Evolutionary conservation across 495 filamentous ascomycete genomes (phyloP).

Genomic region (Apodospora peruviana): DNA sequence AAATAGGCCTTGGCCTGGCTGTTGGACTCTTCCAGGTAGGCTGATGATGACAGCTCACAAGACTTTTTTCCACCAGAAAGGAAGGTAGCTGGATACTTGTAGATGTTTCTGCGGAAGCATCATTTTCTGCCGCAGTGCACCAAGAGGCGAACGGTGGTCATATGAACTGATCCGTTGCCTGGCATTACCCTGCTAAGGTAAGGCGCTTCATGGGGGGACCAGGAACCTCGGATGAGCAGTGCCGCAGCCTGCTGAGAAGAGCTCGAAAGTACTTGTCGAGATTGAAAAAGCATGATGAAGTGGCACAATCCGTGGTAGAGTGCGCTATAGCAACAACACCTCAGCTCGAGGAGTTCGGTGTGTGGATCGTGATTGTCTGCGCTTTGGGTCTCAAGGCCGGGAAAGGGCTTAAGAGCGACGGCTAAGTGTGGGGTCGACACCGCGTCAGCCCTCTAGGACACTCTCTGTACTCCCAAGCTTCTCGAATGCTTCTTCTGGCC

Average conservation of each 20-base stretch:
- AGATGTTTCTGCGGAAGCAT: background rate
- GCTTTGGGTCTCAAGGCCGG: no score
- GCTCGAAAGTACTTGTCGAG: slow-evolving; percentile 6
- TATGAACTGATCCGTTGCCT: no score
- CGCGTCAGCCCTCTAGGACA: no score
- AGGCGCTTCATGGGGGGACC: no score
- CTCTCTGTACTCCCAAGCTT: slow-evolving; percentile 6
- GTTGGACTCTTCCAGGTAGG: background rate
- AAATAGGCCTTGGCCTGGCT: slow-evolving; percentile 18
- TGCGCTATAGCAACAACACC: no score
- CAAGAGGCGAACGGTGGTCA: slow-evolving; percentile 1
- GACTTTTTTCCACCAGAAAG: slow-evolving; percentile 12
- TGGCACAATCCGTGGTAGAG: no score
- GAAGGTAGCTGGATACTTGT: slow-evolving; percentile 5
- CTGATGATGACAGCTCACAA: slow-evolving; percentile 10
- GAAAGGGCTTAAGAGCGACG: no score
- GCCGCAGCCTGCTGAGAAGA: background rate
- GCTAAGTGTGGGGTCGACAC: slow-evolving; percentile 14
- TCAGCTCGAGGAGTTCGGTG: no score
- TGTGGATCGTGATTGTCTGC: no score
- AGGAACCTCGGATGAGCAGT: no score
- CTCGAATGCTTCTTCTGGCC: slow-evolving; percentile 19
- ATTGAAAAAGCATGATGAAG: background rate
- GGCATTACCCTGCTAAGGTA: no score
- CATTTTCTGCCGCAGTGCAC: background rate